phyloP scores from a whole-genome alignment of 2,329 filamentous ascomycete genomes.

The Paracoccidioides lutzii region DNA sequence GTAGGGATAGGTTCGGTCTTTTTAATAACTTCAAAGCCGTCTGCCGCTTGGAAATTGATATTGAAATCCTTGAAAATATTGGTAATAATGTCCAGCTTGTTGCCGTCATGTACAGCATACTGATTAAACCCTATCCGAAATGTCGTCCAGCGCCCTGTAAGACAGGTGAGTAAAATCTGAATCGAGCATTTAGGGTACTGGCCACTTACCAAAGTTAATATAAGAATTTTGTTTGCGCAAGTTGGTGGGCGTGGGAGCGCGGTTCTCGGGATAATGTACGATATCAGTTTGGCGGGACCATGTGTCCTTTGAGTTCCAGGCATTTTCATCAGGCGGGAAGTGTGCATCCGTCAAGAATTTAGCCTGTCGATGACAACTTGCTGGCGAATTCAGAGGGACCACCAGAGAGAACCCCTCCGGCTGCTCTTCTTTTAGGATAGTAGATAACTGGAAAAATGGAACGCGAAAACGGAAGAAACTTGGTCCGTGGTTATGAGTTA shows the following conservation, averaged over 20 bases:
- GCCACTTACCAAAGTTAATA: slow-evolving; percentile 45
- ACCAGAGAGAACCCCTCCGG: slow-evolving; percentile 20
- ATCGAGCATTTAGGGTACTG: neutral
- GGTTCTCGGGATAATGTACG: slow-evolving; percentile 30
- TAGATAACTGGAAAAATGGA: slow-evolving; percentile 32
- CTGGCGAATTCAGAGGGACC: slow-evolving; percentile 31
- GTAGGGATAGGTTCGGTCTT: slow-evolving; percentile 5
- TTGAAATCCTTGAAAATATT: slow-evolving; percentile 60
- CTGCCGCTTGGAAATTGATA: slow-evolving; percentile 38
- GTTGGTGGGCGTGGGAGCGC: slow-evolving; percentile 28
- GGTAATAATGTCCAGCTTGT: slow-evolving; percentile 34
- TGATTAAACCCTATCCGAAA: slow-evolving; percentile 41
- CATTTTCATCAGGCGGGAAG: slow-evolving; percentile 31
- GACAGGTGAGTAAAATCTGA: slow-evolving; percentile 1
- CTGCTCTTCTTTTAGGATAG: slow-evolving; percentile 24
- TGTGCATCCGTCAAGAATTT: slow-evolving; percentile 15
- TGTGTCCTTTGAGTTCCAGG: slow-evolving; percentile 44
- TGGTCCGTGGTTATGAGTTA: neutral
- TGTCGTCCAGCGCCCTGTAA: slow-evolving; percentile 48
- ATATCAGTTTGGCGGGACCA: slow-evolving; percentile 56
- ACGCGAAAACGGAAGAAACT: slow-evolving; percentile 30
- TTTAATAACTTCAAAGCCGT: slow-evolving; percentile 28
- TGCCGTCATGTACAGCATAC: slow-evolving; percentile 13
- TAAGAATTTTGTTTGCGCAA: slow-evolving; percentile 39
- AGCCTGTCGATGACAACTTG: slow-evolving; percentile 33